Conservation (phyloP, 1,284 basidiomycete species). For the Amylostereum areolatum region DNA sequence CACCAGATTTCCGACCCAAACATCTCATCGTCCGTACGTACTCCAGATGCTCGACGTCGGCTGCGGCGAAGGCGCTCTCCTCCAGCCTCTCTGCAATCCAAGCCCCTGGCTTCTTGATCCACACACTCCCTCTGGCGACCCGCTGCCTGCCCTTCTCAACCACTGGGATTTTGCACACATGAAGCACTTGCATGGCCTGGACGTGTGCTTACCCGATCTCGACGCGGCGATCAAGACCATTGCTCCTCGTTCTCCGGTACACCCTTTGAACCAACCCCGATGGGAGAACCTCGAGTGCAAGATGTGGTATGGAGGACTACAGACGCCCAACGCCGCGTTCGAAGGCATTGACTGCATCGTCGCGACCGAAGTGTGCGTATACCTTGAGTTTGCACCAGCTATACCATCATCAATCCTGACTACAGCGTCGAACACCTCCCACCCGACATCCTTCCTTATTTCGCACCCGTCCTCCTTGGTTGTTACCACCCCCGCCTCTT, state of each 20-base stretch:
- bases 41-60: conserved; percentile 1
- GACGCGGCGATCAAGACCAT: conserved; percentile 52
- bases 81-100: background rate
- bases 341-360: conserved; percentile 78
- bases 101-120: background rate
- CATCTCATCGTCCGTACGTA: too few species aligned
- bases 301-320: conserved; percentile 81
- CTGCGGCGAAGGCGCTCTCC: conserved; percentile 1
- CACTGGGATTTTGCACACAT: conserved; percentile 50
- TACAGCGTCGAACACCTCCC: conserved; percentile 84
- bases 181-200: conserved; percentile 58
- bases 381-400: background rate
- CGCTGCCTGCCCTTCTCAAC: background rate
- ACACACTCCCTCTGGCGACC: too few species aligned
- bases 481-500: conserved; percentile 77
- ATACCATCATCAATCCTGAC: conserved; percentile 5
- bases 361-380: conserved; percentile 76
- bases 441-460: conserved; percentile 62
- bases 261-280: conserved; percentile 26
- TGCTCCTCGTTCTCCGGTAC: conserved; percentile 32
- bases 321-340: conserved; percentile 71
- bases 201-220: conserved; percentile 43
- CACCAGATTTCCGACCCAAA: too few species aligned
- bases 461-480: conserved; percentile 78
- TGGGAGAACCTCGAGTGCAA: conserved; percentile 74